Conservation (phyloP, 306 rosid species). For the Inga laurina region DNA sequence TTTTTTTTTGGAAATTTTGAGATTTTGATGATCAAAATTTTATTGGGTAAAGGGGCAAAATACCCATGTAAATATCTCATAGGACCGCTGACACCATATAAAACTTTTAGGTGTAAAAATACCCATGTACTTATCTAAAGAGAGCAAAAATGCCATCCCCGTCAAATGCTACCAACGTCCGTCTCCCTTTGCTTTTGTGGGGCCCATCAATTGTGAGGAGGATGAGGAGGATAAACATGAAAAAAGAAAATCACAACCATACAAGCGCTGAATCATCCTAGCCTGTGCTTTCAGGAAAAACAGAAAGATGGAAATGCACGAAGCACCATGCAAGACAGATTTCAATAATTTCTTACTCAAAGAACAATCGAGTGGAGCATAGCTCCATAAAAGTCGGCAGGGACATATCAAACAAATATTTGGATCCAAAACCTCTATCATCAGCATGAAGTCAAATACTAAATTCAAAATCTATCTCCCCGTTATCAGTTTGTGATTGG, state of each 20-base stretch:
- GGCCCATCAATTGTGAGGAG: too few relatives aligned
- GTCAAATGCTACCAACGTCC: too few relatives aligned
- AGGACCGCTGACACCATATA: too few relatives aligned
- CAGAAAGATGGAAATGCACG: neutral
- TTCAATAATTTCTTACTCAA: neutral
- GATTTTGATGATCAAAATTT: too few relatives aligned
- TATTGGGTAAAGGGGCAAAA: too few relatives aligned
- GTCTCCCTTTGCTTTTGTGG: too few relatives aligned
- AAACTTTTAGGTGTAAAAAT: too few relatives aligned
- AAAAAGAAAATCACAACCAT: neutral
- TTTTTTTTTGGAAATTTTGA: too few relatives aligned
- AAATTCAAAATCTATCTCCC: neutral
- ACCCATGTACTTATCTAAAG: too few relatives aligned
- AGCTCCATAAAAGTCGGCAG: neutral
- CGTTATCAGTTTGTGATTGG: neutral
- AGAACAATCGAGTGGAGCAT: neutral
- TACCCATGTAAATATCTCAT: too few relatives aligned
- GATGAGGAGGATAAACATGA: neutral
- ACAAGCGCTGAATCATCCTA: neutral
- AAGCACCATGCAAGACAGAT: neutral
- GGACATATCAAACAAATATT: neutral
- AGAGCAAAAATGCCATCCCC: too few relatives aligned
- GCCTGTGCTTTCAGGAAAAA: neutral
- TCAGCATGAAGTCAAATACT: neutral
- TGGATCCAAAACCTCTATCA: neutral